These are phyloP conservation scores for Podosphaera xanthii DNA, from an alignment of 2,329 filamentous ascomycete species.

Conservation along the genomic window DNA sequence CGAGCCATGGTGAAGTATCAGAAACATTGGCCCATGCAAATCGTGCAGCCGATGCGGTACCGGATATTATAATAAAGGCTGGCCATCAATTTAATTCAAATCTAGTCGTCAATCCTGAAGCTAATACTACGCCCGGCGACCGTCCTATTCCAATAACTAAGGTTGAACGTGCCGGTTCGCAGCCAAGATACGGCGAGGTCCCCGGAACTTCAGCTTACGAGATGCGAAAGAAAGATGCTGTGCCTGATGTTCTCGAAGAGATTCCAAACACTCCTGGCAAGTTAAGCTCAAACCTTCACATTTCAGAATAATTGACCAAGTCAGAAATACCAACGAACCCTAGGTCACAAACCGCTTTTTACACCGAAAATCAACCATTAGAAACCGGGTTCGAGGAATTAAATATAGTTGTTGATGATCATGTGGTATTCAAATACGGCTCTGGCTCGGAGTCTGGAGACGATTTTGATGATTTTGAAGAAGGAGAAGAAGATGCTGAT, in stretches of 20 bases:
- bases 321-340: constrained; percentile 31
- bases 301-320: constrained; percentile 34
- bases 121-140: constrained; percentile 14
- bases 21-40: constrained; percentile 33
- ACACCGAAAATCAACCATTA: constrained; percentile 18
- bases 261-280: constrained; percentile 31
- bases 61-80: constrained; percentile 31
- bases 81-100: constrained; percentile 8
- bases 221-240: constrained; percentile 31
- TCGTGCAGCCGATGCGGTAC: constrained; percentile 32
- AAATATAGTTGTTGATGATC: constrained; percentile 28
- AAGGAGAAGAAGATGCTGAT: constrained; percentile 25
- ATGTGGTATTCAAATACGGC: constrained; percentile 32
- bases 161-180: constrained; percentile 33
- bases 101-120: constrained; percentile 9
- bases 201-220: constrained; percentile 35
- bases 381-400: constrained; percentile 10
- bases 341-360: constrained; percentile 23
- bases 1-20: constrained; percentile 36
- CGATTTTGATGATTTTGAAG: constrained; percentile 50
- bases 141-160: constrained; percentile 32
- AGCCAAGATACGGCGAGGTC: constrained; percentile 33
- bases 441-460: constrained; percentile 30
- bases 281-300: constrained; percentile 15
- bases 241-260: constrained; percentile 34